Conservation (phyloP, 2,329 filamentous ascomycete genomes). For the Nemania sp. region DNA sequence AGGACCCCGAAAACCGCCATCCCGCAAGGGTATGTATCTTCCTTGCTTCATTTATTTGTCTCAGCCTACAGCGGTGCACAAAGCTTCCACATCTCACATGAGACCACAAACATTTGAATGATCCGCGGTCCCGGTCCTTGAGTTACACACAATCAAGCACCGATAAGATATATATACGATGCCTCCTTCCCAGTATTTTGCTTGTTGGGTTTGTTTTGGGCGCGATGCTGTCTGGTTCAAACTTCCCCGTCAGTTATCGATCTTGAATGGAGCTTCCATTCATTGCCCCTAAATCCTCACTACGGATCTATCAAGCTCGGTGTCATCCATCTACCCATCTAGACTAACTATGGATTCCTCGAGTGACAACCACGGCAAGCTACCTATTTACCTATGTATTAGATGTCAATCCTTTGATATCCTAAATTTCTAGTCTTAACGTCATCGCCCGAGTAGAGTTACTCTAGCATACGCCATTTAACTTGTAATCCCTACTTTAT, state of each 20-base stretch:
- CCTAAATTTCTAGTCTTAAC: background rate
- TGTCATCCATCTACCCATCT: background rate
- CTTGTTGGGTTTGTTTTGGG: slow-evolving; percentile 7
- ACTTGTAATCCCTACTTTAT: background rate
- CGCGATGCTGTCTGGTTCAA: background rate
- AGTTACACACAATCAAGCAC: slow-evolving; percentile 6
- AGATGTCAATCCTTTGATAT: background rate
- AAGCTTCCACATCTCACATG: background rate
- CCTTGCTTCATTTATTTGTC: slow-evolving; percentile 23
- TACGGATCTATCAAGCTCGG: background rate
- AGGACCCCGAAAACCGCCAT: slow-evolving; percentile 63
- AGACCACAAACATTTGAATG: background rate
- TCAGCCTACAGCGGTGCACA: background rate
- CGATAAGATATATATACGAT: background rate
- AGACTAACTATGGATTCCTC: background rate
- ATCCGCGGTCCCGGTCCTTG: background rate
- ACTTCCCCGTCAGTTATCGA: background rate
- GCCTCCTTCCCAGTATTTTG: slow-evolving; percentile 16
- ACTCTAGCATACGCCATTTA: background rate
- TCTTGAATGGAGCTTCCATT: slow-evolving; percentile 8
- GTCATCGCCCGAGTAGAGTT: background rate
- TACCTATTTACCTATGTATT: background rate
- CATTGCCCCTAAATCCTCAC: background rate
- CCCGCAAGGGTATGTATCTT: slow-evolving; percentile 72
- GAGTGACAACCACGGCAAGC: background rate